These are phyloP conservation scores for Arabidopsis lyrata DNA, from an alignment of 441 rosid genomes.

Conservation along the genomic window DNA sequence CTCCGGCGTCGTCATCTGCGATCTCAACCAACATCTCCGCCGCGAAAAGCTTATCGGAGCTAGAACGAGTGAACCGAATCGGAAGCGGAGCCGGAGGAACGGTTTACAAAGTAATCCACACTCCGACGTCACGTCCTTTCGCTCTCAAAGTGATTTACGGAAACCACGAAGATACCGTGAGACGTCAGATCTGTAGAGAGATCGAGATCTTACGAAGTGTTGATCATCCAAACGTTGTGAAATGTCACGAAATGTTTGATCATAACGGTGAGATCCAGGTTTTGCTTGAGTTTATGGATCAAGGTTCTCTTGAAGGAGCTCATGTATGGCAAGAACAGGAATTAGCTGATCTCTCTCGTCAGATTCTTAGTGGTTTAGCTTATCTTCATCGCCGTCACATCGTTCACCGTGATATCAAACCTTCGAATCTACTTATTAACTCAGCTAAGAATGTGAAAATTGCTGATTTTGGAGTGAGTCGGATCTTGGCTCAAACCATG, in stretches of 20 bases:
- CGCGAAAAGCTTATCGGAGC: slow-evolving; percentile 55
- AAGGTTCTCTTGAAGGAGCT: slow-evolving; percentile 83
- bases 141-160: slow-evolving; percentile 93
- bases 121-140: slow-evolving; percentile 52
- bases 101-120: slow-evolving; percentile 82
- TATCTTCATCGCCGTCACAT: slow-evolving; percentile 77
- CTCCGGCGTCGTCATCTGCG: slow-evolving; percentile 15
- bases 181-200: slow-evolving; percentile 89
- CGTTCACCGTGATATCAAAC: slow-evolving; percentile 93
- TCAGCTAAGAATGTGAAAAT: slow-evolving; percentile 74
- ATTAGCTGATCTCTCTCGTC: slow-evolving; percentile 73
- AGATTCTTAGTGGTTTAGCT: slow-evolving; percentile 77
- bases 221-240: slow-evolving; percentile 83
- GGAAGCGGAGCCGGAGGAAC: slow-evolving; percentile 93
- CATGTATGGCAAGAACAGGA: slow-evolving; percentile 58
- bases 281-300: slow-evolving; percentile 84
- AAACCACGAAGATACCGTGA: slow-evolving; percentile 77
- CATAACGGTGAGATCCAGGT: slow-evolving; percentile 89
- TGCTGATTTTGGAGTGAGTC: slow-evolving; percentile 90
- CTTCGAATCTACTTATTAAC: slow-evolving; percentile 79
- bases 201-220: slow-evolving; percentile 87
- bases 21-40: slow-evolving; percentile 18
- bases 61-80: slow-evolving; percentile 68
- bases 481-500: slow-evolving; percentile 88
- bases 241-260: slow-evolving; percentile 83